These are phyloP conservation scores for Clonostachys sp. DNA, from an alignment of 2,329 filamentous ascomycete genomes.

Conservation along the genomic window DNA sequence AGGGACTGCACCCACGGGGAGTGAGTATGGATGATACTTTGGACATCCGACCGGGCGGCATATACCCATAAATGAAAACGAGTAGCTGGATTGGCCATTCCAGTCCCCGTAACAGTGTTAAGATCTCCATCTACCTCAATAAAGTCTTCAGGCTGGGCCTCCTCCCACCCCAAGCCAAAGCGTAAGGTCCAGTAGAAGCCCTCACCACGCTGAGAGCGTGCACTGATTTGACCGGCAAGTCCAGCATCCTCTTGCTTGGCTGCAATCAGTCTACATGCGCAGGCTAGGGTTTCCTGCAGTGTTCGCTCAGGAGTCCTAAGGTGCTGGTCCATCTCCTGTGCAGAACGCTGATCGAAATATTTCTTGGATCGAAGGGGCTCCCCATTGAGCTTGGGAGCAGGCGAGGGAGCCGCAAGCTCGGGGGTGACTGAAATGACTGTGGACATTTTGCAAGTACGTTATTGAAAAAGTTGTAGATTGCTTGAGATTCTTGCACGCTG, in stretches of 20 bases:
- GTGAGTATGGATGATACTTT: constrained; percentile 2
- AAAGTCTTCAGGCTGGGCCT: constrained; percentile 3
- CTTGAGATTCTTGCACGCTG: no score
- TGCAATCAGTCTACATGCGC: constrained; percentile 2
- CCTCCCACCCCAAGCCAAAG: constrained; percentile 3
- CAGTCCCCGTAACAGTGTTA: constrained; percentile 1
- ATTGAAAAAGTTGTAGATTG: no score
- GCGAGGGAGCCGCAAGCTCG: neutral
- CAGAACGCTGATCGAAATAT: constrained; percentile 3
- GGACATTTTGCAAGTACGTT: no score
- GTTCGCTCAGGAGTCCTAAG: neutral
- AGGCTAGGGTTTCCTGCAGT: constrained; percentile 3
- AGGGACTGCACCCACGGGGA: constrained; percentile 3
- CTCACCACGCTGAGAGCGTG: constrained; percentile 1
- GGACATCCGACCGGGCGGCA: neutral
- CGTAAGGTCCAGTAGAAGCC: constrained; percentile 4
- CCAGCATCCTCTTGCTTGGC: constrained; percentile 3
- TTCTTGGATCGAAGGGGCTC: constrained; percentile 2
- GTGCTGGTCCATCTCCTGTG: constrained; percentile 3
- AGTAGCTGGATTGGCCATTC: constrained; percentile 4
- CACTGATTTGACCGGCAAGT: constrained; percentile 1
- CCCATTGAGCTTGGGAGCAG: neutral
- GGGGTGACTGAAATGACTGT: no score
- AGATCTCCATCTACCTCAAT: constrained; percentile 4
- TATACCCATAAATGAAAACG: constrained; percentile 5